These are phyloP conservation scores for Tanacetum coccineum DNA, from an alignment of 129 eudicot genomes.

Conservation along the genomic window DNA sequence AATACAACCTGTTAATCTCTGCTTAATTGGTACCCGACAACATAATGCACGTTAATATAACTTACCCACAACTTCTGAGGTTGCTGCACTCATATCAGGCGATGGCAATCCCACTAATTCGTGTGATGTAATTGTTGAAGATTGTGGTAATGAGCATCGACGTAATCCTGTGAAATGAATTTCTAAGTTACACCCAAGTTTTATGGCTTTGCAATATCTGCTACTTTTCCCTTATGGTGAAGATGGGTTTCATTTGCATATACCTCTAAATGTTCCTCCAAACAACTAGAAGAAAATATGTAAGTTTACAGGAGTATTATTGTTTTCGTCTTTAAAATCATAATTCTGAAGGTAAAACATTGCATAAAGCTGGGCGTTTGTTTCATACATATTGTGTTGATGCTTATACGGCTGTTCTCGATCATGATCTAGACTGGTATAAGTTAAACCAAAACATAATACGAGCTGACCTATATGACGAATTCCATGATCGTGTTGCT, in stretches of 20 bases:
- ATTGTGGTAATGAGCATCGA: not conserved
- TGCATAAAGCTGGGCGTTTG: not conserved
- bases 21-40: not conserved
- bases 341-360: not conserved
- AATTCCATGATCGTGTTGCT: not conserved
- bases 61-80: not conserved
- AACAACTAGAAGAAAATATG: not conserved
- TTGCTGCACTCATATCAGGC: not conserved
- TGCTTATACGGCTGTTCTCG: not conserved
- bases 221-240: slow-evolving; percentile 1
- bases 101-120: not conserved
- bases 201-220: not conserved
- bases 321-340: not conserved
- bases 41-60: not conserved
- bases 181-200: not conserved
- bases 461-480: not conserved
- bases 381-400: not conserved
- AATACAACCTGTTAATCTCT: not conserved
- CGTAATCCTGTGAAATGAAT: not conserved
- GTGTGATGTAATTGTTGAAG: not conserved
- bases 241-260: not conserved
- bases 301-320: not conserved
- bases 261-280: not conserved
- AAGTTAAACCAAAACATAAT: not conserved
- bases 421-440: not conserved